Conservation (phyloP, 2,329 filamentous ascomycete genomes). For the Fusarium nurragi region DNA sequence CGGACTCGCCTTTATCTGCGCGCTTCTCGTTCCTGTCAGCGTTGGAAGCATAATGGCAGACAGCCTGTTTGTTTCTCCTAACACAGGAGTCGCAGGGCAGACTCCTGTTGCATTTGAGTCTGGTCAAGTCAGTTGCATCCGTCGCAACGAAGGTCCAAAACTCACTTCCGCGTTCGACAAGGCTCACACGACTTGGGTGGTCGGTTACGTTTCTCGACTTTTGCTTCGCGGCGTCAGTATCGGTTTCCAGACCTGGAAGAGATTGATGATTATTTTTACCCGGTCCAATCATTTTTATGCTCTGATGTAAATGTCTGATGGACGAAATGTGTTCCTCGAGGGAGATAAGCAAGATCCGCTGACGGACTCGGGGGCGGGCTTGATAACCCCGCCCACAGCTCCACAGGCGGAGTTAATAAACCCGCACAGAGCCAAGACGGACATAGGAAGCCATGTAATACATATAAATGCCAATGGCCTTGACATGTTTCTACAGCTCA, state of each 20-base stretch:
- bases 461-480: background rate
- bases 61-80: conserved; percentile 33
- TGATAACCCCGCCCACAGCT: conserved; percentile 21
- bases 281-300: background rate
- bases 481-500: fast-evolving
- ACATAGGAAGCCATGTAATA: background rate
- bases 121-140: background rate
- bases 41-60: conserved; percentile 47
- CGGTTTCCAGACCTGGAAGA: fast-evolving
- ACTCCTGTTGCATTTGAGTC: conserved; percentile 47
- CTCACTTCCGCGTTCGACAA: conserved; percentile 48
- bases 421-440: background rate
- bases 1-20: background rate
- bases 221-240: conserved; percentile 1
- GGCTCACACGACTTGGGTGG: conserved; percentile 50
- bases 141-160: background rate
- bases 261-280: background rate
- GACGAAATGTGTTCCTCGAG: background rate
- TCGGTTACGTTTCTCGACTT: conserved; percentile 48
- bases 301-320: background rate
- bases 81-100: conserved; percentile 48
- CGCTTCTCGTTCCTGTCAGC: conserved; percentile 32
- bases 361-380: conserved; percentile 14
- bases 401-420: conserved; percentile 31
- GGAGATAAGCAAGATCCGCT: conserved; percentile 19